Conservation (phyloP, 2,329 filamentous ascomycete species). For the Beauveria brongniartii region DNA sequence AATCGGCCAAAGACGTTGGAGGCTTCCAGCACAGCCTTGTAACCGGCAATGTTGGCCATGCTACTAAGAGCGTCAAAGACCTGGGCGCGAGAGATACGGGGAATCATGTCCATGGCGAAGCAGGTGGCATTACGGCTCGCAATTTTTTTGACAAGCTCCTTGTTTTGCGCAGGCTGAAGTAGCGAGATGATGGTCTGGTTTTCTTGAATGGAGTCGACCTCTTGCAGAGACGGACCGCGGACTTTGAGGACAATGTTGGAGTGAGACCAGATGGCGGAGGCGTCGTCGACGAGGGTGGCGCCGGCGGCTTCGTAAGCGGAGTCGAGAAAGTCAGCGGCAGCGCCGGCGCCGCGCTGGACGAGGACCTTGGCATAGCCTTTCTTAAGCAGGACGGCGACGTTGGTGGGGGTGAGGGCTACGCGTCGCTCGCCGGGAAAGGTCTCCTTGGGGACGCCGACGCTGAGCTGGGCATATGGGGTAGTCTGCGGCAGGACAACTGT, state of each 20-base stretch:
- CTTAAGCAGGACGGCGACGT: conserved; percentile 73
- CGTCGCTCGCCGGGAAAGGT: conserved; percentile 72
- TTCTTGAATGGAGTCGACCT: conserved; percentile 59
- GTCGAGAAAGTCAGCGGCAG: conserved; percentile 68
- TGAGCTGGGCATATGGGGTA: conserved; percentile 62
- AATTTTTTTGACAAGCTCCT: conserved; percentile 63
- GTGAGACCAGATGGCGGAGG: conserved; percentile 60
- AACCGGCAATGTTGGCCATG: conserved; percentile 92
- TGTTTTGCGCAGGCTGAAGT: conserved; percentile 75
- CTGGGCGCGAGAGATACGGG: conserved; percentile 80
- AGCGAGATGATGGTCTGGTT: conserved; percentile 74
- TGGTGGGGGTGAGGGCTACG: conserved; percentile 77
- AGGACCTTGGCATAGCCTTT: conserved; percentile 75
- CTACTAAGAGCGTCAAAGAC: conserved; percentile 83
- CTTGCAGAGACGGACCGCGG: conserved; percentile 61
- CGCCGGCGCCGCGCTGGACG: conserved; percentile 73
- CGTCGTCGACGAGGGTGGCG: conserved; percentile 63
- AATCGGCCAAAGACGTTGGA: conserved; percentile 86
- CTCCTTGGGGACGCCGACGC: conserved; percentile 72
- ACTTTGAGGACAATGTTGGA: conserved; percentile 82
- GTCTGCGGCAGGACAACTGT: conserved; percentile 33
- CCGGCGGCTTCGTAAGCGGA: conserved; percentile 70
- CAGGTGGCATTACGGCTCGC: conserved; percentile 62
- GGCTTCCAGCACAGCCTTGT: conserved; percentile 84
- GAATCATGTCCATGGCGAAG: conserved; percentile 91